Percentiles rank a stretch among this genome's conserved stretches.
phyloP scores from a whole-genome alignment of 495 filamentous ascomycete species.

The Peziza echinospora region DNA sequence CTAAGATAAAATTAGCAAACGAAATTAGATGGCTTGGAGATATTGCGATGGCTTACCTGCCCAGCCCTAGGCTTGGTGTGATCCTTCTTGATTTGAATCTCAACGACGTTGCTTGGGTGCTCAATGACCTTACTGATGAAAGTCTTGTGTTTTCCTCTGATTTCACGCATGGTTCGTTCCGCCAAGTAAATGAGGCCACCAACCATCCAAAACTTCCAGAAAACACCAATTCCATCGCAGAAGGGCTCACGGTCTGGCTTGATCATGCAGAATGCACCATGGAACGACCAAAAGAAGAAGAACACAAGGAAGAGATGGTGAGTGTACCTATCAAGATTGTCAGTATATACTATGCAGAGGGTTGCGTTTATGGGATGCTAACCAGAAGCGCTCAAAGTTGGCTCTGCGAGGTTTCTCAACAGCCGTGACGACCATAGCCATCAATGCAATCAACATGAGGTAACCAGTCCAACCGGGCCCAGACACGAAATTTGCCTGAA shows the following conservation, averaged over 20 bases:
- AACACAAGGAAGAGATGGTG: slow-evolving; percentile 61
- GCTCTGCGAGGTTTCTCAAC: slow-evolving; percentile 44
- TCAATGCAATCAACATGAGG: slow-evolving; percentile 48
- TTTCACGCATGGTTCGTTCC: slow-evolving; percentile 46
- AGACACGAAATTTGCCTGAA: slow-evolving; percentile 45
- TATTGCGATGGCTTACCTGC: slow-evolving; percentile 28
- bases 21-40: slow-evolving; percentile 18
- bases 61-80: slow-evolving; percentile 54
- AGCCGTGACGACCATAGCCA: slow-evolving; percentile 46
- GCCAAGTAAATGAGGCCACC: slow-evolving; percentile 49
- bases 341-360: neutral
- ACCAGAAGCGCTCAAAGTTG: slow-evolving; percentile 65
- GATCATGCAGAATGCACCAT: slow-evolving; percentile 65
- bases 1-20: slow-evolving; percentile 1
- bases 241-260: slow-evolving; percentile 50
- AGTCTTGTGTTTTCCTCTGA: slow-evolving; percentile 50
- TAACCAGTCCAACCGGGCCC: slow-evolving; percentile 64
- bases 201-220: slow-evolving; percentile 66
- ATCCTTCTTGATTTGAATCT: slow-evolving; percentile 73
- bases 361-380: slow-evolving; percentile 16
- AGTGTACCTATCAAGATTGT: slow-evolving; percentile 22
- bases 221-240: slow-evolving; percentile 45
- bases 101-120: slow-evolving; percentile 61
- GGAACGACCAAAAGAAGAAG: slow-evolving; percentile 64
- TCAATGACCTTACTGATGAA: slow-evolving; percentile 67